Evolutionary conservation across 768 basidiomycete species (phyloP).

Genomic region (Cyclocybe aegerita): DNA sequence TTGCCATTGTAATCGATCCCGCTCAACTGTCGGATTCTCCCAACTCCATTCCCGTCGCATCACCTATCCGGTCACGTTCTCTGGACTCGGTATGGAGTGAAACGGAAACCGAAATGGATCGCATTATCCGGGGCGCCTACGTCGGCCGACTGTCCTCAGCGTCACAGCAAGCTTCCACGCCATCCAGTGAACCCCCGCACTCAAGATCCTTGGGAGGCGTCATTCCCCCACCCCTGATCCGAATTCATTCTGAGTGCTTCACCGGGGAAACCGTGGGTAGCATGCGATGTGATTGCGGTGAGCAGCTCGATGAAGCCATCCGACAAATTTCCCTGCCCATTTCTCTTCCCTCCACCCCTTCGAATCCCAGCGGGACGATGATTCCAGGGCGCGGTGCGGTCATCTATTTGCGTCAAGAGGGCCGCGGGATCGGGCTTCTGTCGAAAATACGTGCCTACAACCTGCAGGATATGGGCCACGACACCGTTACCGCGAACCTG

Average conservation of each 20-base stretch:
- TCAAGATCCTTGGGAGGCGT: slow-evolving; percentile 19
- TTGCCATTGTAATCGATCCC: slow-evolving; percentile 92
- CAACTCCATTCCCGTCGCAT: slow-evolving; percentile 33
- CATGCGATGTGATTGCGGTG: slow-evolving; percentile 99
- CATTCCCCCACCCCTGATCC: slow-evolving; percentile 78
- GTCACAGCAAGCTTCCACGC: slow-evolving; percentile 44
- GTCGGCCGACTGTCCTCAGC: slow-evolving; percentile 74
- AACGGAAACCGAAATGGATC: slow-evolving; percentile 89
- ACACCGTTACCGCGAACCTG: slow-evolving; percentile 97
- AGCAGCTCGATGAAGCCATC: slow-evolving; percentile 98
- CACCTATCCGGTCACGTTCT: slow-evolving; percentile 74
- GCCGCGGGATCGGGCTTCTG: slow-evolving; percentile 92
- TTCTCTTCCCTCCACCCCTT: slow-evolving; percentile 36
- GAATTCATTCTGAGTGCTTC: slow-evolving; percentile 98
- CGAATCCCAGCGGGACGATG: slow-evolving; percentile 27
- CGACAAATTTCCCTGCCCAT: slow-evolving; percentile 80
- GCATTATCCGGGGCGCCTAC: slow-evolving; percentile 92
- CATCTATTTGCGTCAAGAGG: slow-evolving; percentile 95
- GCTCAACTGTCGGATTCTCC: slow-evolving; percentile 67
- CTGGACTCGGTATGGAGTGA: slow-evolving; percentile 85
- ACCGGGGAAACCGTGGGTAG: slow-evolving; percentile 97
- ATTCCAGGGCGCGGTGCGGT: slow-evolving; percentile 90
- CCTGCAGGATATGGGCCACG: slow-evolving; percentile 94
- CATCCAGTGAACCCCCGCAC: slow-evolving; percentile 22
- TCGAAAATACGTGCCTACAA: slow-evolving; percentile 98